These are phyloP conservation scores for Bacidia gigantensis DNA, from an alignment of 495 filamentous ascomycete species.

Conservation along the genomic window DNA sequence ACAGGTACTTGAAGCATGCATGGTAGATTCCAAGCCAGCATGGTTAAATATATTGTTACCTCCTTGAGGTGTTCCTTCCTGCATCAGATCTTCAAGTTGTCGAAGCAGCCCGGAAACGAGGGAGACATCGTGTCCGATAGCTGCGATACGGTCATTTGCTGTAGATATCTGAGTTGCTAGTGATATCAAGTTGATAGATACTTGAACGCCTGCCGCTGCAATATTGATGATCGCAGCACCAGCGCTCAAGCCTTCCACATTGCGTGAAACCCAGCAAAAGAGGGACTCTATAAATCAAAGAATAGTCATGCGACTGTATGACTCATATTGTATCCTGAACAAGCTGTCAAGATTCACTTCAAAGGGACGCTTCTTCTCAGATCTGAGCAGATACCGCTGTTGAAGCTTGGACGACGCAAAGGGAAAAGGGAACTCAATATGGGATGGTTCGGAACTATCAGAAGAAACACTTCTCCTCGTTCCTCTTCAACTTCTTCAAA, in stretches of 20 bases:
- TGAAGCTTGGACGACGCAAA: too few species aligned
- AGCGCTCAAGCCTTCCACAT: slow-evolving; percentile 18
- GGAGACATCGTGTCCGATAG: slow-evolving; percentile 12
- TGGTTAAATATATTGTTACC: slow-evolving; percentile 8
- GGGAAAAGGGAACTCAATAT: too few species aligned
- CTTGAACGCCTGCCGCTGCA: slow-evolving; percentile 13
- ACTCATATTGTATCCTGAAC: too few species aligned
- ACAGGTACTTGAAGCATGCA: slow-evolving; percentile 4
- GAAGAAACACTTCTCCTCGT: too few species aligned
- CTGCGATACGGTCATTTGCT: slow-evolving; percentile 8
- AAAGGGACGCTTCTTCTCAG: too few species aligned
- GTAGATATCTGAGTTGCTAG: slow-evolving; percentile 15
- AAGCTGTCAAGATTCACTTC: too few species aligned
- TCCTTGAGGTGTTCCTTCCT: not conserved
- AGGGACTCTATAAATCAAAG: too few species aligned
- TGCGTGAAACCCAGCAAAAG: too few species aligned
- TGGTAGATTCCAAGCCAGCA: slow-evolving; percentile 8
- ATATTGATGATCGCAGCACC: slow-evolving; percentile 16
- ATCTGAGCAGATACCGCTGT: too few species aligned
- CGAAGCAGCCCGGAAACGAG: slow-evolving; percentile 10
- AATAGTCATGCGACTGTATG: too few species aligned
- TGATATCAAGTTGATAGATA: slow-evolving; percentile 16
- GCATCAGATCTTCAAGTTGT: slow-evolving; percentile 12
- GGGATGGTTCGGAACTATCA: too few species aligned
- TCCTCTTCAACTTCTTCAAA: too few species aligned